Conservation (phyloP, 2,329 filamentous ascomycete genomes). For the Arthrinium puccinioides region DNA sequence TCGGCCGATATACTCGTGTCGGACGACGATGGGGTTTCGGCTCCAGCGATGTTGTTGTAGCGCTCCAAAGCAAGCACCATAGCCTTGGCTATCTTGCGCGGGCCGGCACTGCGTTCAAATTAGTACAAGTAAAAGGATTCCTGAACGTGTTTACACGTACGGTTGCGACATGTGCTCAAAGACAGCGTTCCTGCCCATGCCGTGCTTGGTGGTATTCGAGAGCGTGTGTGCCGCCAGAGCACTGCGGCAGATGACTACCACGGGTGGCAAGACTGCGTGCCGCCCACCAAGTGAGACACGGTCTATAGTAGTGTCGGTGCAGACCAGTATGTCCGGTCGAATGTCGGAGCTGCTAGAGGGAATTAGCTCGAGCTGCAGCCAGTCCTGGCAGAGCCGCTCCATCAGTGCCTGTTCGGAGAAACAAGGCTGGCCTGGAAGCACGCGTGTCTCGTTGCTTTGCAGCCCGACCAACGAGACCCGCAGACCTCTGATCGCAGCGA, state of each 20-base stretch:
- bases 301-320: neutral
- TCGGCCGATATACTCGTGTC: no score
- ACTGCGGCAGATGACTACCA: neutral
- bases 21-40: no score
- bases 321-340: neutral
- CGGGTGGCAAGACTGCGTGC: neutral
- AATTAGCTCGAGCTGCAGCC: neutral
- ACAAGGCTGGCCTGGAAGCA: neutral
- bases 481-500: neutral
- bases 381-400: neutral
- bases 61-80: neutral
- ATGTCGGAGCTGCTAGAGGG: neutral
- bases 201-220: no score
- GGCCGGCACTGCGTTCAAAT: neutral
- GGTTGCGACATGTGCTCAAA: conserved; percentile 1
- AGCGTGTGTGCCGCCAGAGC: neutral
- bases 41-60: no score
- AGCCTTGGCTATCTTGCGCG: neutral
- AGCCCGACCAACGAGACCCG: neutral
- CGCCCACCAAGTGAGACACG: neutral
- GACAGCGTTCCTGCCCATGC: no score
- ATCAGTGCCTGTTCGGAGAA: neutral
- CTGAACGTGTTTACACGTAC: neutral
- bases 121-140: no score
- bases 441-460: neutral